phyloP scores from a whole-genome alignment of 2,329 filamentous ascomycete species.

The Alternaria arbusti region DNA sequence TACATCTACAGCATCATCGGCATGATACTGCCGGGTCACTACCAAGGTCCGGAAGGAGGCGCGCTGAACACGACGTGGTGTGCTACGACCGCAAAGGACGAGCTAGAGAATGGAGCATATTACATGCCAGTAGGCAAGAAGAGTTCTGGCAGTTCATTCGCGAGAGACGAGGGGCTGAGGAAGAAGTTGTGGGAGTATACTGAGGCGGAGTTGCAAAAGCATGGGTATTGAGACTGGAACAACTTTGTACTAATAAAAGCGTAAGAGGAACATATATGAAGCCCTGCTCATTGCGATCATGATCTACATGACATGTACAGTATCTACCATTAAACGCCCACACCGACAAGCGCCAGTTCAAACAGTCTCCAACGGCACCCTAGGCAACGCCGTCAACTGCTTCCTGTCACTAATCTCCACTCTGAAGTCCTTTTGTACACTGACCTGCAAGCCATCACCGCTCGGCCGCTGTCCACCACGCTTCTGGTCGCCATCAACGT shows the following conservation, averaged over 20 bases:
- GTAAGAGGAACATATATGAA: neutral
- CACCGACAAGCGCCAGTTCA: neutral
- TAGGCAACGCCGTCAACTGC: neutral
- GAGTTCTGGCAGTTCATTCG: slow-evolving; percentile 29
- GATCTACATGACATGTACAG: neutral
- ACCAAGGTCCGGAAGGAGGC: slow-evolving; percentile 39
- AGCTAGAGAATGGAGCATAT: slow-evolving; percentile 52
- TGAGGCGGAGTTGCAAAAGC: slow-evolving; percentile 41
- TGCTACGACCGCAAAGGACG: slow-evolving; percentile 39
- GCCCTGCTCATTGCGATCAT: neutral
- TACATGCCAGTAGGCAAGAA: slow-evolving; percentile 47
- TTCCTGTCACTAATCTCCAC: neutral
- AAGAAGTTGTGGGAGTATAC: slow-evolving; percentile 50
- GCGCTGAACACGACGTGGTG: slow-evolving; percentile 54
- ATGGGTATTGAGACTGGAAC: slow-evolving; percentile 32
- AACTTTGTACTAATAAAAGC: neutral
- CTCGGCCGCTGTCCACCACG: neutral
- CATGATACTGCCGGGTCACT: slow-evolving; percentile 39
- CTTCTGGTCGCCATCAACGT: slow-evolving; percentile 1
- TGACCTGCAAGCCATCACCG: slow-evolving; percentile 1
- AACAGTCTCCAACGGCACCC: neutral
- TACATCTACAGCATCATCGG: slow-evolving; percentile 35
- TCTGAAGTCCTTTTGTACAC: slow-evolving; percentile 5
- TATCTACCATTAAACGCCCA: neutral
- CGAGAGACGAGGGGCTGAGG: slow-evolving; percentile 38